Conservation (phyloP, 305 asterid genomes). For the Andrographis paniculata region DNA sequence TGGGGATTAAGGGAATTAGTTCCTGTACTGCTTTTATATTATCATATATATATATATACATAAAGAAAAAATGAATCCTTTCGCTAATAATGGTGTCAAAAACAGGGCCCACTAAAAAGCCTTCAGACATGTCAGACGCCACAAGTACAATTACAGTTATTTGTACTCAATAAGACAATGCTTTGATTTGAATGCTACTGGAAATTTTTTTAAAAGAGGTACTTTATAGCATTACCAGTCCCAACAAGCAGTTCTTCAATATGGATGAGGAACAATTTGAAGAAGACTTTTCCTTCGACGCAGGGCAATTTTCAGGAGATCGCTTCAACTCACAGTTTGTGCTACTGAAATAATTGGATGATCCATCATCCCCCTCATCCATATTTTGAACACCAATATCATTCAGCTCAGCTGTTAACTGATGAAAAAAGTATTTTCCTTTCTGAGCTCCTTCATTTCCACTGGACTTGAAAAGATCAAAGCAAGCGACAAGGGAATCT, state of each 20-base stretch:
- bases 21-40: too few relatives aligned
- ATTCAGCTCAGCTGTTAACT: conserved; percentile 48
- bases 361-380: conserved; percentile 26
- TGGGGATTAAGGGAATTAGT: too few relatives aligned
- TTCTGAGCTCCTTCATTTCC: conserved; percentile 39
- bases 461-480: conserved; percentile 55
- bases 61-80: too few relatives aligned
- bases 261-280: conserved; percentile 19
- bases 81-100: too few relatives aligned
- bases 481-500: conserved; percentile 56
- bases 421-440: conserved; percentile 67
- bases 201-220: neutral
- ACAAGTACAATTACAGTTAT: too few relatives aligned
- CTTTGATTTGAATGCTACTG: too few relatives aligned
- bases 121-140: too few relatives aligned
- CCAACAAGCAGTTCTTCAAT: conserved; percentile 56
- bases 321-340: conserved; percentile 31
- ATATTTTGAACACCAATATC: conserved; percentile 25
- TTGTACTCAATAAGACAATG: too few relatives aligned
- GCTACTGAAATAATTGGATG: conserved; percentile 23
- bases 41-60: too few relatives aligned
- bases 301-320: conserved; percentile 23
- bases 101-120: too few relatives aligned
- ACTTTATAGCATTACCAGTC: conserved; percentile 45
- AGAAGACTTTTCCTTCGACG: conserved; percentile 27